These are phyloP conservation scores for Nectriaceae sp. DNA, from an alignment of 2,329 filamentous ascomycete genomes.

Conservation along the genomic window DNA sequence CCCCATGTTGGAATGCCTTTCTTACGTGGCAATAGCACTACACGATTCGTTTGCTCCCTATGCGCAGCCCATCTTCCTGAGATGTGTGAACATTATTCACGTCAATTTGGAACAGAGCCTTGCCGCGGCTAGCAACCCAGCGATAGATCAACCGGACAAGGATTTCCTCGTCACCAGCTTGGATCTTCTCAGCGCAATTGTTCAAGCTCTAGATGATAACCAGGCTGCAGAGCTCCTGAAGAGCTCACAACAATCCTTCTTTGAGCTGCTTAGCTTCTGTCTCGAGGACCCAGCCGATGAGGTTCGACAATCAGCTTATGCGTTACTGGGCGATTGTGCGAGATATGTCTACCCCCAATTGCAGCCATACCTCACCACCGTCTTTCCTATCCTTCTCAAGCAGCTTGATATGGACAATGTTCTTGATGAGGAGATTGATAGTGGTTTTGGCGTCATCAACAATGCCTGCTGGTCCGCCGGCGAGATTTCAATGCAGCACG, in stretches of 20 bases:
- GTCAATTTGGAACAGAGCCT: constrained; percentile 83
- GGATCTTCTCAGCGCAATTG: constrained; percentile 88
- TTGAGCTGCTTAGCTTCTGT: constrained; percentile 86
- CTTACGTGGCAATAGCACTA: constrained; percentile 88
- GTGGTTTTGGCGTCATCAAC: constrained; percentile 89
- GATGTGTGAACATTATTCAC: constrained; percentile 90
- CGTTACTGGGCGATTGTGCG: constrained; percentile 89
- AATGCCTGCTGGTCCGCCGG: constrained; percentile 97
- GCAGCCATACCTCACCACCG: constrained; percentile 68
- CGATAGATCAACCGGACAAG: constrained; percentile 82
- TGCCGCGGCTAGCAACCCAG: constrained; percentile 66
- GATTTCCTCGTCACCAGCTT: constrained; percentile 96
- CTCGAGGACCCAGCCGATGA: constrained; percentile 91
- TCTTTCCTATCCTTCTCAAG: constrained; percentile 80
- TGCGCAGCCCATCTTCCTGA: constrained; percentile 79
- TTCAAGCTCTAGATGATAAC: constrained; percentile 78
- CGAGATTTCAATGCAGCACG: constrained; percentile 83
- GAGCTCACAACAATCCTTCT: constrained; percentile 78
- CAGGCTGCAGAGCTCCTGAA: constrained; percentile 78
- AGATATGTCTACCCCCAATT: constrained; percentile 88
- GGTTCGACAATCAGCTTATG: constrained; percentile 94
- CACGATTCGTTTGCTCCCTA: constrained; percentile 82
- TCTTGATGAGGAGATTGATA: constrained; percentile 78
- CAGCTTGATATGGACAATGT: constrained; percentile 83
- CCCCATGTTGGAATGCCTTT: constrained; percentile 92